Conservation (phyloP, 169 alveolate species). For the Miamiensis avidus region DNA sequence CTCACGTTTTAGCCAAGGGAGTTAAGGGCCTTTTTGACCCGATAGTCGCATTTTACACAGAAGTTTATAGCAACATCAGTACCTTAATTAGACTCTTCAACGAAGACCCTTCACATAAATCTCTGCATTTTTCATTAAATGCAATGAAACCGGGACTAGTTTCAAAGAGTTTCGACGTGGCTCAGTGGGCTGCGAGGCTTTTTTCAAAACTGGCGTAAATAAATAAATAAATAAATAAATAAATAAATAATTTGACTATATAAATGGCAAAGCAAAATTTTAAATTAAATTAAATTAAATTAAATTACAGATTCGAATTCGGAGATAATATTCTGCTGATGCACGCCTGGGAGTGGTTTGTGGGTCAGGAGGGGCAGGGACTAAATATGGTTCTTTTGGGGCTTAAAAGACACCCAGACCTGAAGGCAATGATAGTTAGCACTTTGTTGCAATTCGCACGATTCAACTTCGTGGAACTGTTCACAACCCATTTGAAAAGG, state of each 20-base stretch:
- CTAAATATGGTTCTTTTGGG: constrained; percentile 66
- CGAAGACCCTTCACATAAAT: constrained; percentile 63
- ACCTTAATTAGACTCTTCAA: constrained; percentile 65
- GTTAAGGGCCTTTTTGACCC: constrained; percentile 83
- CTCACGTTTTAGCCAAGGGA: constrained; percentile 85
- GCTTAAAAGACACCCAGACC: constrained; percentile 70
- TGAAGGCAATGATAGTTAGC: constrained; percentile 61
- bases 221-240: background rate
- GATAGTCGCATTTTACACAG: constrained; percentile 71
- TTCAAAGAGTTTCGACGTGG: constrained; percentile 78
- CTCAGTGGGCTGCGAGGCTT: constrained; percentile 67
- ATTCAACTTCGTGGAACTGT: constrained; percentile 75
- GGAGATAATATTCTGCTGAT: constrained; percentile 61
- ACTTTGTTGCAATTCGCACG: constrained; percentile 73
- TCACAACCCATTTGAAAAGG: constrained; percentile 70
- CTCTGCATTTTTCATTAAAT: constrained; percentile 47
- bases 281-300: no score
- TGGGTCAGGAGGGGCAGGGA: constrained; percentile 74
- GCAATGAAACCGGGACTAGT: constrained; percentile 81
- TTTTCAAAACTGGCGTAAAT: constrained; percentile 67
- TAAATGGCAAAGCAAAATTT: background rate
- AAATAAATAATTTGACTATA: no score
- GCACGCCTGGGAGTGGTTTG: constrained; percentile 85
- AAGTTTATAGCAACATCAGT: constrained; percentile 55
- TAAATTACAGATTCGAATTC: constrained; percentile 52